These are phyloP conservation scores for Naegleria lovaniensis DNA, from an alignment of 208 protist genomes.

Conservation along the genomic window DNA sequence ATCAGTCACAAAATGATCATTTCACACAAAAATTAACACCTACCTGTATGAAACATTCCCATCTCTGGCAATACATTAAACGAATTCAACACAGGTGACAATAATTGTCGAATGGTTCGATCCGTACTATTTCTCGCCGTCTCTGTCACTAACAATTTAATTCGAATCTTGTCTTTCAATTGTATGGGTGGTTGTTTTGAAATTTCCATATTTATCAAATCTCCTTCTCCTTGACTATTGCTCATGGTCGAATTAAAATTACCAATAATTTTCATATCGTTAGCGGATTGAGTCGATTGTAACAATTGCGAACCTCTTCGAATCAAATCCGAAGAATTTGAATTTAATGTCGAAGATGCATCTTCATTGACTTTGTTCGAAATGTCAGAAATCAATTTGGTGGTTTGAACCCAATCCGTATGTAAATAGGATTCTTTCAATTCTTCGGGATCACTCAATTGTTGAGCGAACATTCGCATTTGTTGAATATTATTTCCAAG, in stretches of 20 bases:
- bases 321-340: background rate
- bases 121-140: background rate
- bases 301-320: background rate
- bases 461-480: background rate
- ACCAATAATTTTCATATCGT: background rate
- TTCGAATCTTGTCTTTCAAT: constrained; percentile 1
- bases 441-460: background rate
- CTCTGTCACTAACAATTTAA: background rate
- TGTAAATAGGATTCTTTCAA: background rate
- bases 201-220: background rate
- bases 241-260: background rate
- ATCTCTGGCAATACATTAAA: background rate
- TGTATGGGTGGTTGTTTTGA: background rate
- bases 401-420: background rate
- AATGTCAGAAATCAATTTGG: background rate
- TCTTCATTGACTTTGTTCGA: background rate
- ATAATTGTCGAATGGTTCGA: background rate
- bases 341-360: background rate
- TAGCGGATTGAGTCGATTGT: background rate
- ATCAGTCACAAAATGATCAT: too few relatives aligned
- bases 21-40: background rate
- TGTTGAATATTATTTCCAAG: background rate
- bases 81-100: background rate
- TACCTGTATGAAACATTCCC: background rate
- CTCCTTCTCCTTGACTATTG: background rate